Conservation (phyloP, 1,284 basidiomycete species). For the Psilocybe mexicana region DNA sequence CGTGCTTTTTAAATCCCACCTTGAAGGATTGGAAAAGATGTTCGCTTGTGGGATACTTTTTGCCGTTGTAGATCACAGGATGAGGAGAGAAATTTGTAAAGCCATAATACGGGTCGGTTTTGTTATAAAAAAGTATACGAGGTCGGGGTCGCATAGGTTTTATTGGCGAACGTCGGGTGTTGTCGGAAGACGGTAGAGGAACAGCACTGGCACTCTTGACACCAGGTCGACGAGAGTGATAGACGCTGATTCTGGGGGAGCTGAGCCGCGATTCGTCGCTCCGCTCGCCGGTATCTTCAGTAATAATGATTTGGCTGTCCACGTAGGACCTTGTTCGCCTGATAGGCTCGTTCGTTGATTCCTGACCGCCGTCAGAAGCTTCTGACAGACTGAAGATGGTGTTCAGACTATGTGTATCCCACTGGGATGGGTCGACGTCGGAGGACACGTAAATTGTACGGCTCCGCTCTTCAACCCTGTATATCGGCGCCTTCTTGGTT, state of each 20-base stretch:
- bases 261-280: conserved; percentile 16
- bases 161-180: conserved; percentile 22
- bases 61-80: conserved; percentile 54
- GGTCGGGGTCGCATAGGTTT: conserved; percentile 28
- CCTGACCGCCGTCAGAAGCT: conserved; percentile 25
- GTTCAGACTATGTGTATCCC: conserved; percentile 38
- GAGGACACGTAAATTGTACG: conserved; percentile 47
- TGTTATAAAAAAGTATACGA: conserved; percentile 60
- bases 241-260: conserved; percentile 23
- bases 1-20: conserved; percentile 31
- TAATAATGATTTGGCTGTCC: conserved; percentile 26
- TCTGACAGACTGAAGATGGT: conserved; percentile 38
- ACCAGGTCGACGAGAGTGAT: conserved; percentile 24
- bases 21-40: conserved; percentile 72
- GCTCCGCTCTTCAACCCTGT: conserved; percentile 46
- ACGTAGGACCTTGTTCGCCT: conserved; percentile 31
- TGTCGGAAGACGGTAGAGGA: conserved; percentile 10
- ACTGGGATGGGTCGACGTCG: conserved; percentile 40
- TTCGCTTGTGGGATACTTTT: conserved; percentile 65
- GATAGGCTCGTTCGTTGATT: conserved; percentile 23
- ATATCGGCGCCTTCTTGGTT: conserved; percentile 33
- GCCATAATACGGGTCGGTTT: conserved; percentile 60
- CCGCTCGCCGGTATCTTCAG: conserved; percentile 16
- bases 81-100: conserved; percentile 72
- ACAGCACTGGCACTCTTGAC: conserved; percentile 22